These are phyloP conservation scores for Diaporthe amygdali DNA, from an alignment of 2,329 filamentous ascomycete species.

Conservation along the genomic window DNA sequence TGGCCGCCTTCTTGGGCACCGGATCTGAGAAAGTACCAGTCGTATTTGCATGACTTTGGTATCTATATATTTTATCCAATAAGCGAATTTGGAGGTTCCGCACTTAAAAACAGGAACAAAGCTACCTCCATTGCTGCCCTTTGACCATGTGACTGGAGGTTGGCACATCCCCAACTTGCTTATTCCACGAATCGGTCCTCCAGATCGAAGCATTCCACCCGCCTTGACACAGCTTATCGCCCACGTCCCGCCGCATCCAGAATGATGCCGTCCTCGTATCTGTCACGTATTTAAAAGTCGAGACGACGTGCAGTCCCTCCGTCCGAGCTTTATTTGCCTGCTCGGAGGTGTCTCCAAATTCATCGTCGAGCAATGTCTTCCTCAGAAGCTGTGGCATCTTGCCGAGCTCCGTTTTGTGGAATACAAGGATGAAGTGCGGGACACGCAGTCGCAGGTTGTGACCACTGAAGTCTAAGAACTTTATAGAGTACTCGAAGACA, in stretches of 20 bases:
- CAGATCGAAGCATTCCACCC: conserved; percentile 19
- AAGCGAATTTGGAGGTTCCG: too few relatives aligned
- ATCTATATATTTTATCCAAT: too few relatives aligned
- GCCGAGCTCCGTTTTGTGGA: background rate
- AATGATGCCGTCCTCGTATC: conserved; percentile 20
- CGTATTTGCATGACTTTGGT: too few relatives aligned
- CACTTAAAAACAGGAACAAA: too few relatives aligned
- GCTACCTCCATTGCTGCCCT: background rate
- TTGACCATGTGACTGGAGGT: background rate
- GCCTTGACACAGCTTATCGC: conserved; percentile 13
- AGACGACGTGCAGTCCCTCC: conserved; percentile 18
- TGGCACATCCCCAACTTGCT: background rate
- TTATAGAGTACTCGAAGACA: background rate
- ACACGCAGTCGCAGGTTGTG: background rate
- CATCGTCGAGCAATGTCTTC: background rate
- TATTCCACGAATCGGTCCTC: conserved; percentile 18
- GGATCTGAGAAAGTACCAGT: too few relatives aligned
- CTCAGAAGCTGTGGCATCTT: background rate
- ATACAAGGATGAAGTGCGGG: background rate
- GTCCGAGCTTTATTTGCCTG: background rate
- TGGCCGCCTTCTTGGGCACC: too few relatives aligned
- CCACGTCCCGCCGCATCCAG: conserved; percentile 24
- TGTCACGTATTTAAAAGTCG: conserved; percentile 21
- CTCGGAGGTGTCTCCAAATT: background rate
- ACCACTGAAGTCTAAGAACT: background rate